Evolutionary conservation across 768 basidiomycete species (phyloP), one percentile per base, ranked within the genome.

Genomic region (Boletus coccyginus): DNA sequence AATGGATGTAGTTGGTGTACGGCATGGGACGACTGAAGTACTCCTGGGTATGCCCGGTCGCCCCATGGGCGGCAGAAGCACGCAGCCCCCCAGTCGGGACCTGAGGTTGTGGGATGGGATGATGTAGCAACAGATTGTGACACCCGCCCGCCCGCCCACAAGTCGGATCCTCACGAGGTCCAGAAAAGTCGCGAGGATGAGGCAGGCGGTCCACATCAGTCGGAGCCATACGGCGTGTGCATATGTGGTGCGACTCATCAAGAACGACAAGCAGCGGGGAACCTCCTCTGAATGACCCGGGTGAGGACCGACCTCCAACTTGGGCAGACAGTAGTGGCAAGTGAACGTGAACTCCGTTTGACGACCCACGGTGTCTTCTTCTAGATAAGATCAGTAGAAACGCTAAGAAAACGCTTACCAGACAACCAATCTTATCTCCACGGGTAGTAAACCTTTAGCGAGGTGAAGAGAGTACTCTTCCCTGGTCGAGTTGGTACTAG

Each of bases 241-340:
- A 80, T 0, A 77, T 67, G 52, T 89, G 87, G n/a, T 87, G 81
- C 8, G 76, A 77, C 62, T 92, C 91, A 57, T 92, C 90, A 10
- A 92, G 72, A 50, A 89, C 79, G 41, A 92, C 86, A 12, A 90
- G 90, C 7, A 90, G 90, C 0, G 90, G 91, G 3, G 89, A 87
- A 3, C 90, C 88, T 38, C 90, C 90, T 58, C 91, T 75, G 76
- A 91, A 93, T 13, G 91, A 90, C 17, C 83, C 82, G 0, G 88
- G 86, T 2, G 84, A 83, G 11, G 79, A 77, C n/a, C 80, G 79
- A 43, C 73, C 66, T 17, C 73, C 70, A 45, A 75, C 70, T 2
- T 76, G 75, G 44, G 79, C 78, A 17, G 84, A 80, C 1, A 87
- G 86, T 9, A 83, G 82, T 4, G 87, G 86, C 4, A 88, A 76